phyloP scores from a whole-genome alignment of 164 flowering plant genomes.

The Magnolia kwangsiensis region DNA sequence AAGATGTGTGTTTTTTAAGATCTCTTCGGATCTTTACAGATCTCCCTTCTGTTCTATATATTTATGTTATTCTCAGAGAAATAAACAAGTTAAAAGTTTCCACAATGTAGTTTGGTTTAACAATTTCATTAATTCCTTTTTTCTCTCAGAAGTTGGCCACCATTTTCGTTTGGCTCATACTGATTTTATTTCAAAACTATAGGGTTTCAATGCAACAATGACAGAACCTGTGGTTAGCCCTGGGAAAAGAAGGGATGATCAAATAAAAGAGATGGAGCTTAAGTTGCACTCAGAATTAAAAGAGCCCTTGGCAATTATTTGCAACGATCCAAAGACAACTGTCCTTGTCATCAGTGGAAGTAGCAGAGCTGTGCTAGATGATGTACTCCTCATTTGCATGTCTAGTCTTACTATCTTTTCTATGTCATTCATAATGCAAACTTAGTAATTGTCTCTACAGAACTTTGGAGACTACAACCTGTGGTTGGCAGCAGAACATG shows the following conservation, averaged over 20 bases:
- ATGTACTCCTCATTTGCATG: constrained; percentile 25
- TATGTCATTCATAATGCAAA: constrained; percentile 3
- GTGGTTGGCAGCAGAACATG: constrained; percentile 91
- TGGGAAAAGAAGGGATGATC: constrained; percentile 66
- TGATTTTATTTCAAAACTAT: constrained; percentile 11
- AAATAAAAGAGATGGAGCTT: constrained; percentile 79
- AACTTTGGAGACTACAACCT: constrained; percentile 76
- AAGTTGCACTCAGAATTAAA: constrained; percentile 64
- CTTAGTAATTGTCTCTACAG: constrained; percentile 36
- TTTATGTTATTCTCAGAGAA: no score
- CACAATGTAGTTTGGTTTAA: no score
- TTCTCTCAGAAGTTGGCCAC: no score
- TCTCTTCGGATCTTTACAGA: no score
- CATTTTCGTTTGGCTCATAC: no score
- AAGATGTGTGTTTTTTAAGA: no score
- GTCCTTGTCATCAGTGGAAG: constrained; percentile 80
- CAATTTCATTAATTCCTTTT: no score
- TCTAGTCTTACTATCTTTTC: background rate
- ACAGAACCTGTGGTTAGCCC: constrained; percentile 68
- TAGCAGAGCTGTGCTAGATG: constrained; percentile 50
- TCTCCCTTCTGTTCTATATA: no score
- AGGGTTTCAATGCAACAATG: constrained; percentile 83
- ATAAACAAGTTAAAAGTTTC: no score
- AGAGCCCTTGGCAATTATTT: constrained; percentile 46
- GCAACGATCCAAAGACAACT: constrained; percentile 67